Evolutionary conservation across 257 asterid species (phyloP).

Genomic region (Perilla frutescens): DNA sequence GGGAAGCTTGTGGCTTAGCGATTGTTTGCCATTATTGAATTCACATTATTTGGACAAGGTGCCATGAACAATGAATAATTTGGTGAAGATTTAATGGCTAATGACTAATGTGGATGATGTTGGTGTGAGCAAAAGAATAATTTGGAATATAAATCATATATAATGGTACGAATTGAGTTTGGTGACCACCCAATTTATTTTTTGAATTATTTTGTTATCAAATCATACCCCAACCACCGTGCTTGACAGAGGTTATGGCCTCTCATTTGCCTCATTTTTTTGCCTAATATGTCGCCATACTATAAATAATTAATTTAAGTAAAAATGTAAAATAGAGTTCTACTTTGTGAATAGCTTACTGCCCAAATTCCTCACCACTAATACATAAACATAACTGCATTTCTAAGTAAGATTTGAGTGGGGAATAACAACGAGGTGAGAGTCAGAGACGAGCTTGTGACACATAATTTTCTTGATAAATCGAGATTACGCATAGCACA

Average conservation of each 20-base stretch:
- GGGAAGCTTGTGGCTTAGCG: slow-evolving; percentile 30
- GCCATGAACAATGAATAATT: background rate
- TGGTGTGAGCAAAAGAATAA: slow-evolving; percentile 28
- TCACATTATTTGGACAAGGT: slow-evolving; percentile 38
- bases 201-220: background rate
- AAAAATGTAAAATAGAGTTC: too few relatives aligned
- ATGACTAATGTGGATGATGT: background rate
- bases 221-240: slow-evolving; percentile 60
- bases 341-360: too few relatives aligned
- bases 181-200: slow-evolving; percentile 58
- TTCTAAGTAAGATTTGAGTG: too few relatives aligned
- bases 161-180: slow-evolving; percentile 42
- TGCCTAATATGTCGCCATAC: background rate
- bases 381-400: too few relatives aligned
- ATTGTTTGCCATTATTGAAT: slow-evolving; percentile 35
- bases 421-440: too few relatives aligned
- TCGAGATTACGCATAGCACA: too few relatives aligned
- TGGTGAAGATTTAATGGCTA: slow-evolving; percentile 10
- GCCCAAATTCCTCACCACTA: background rate
- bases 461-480: too few relatives aligned
- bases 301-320: background rate
- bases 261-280: slow-evolving; percentile 30
- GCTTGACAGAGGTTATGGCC: slow-evolving; percentile 50
- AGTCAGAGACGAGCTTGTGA: too few relatives aligned
- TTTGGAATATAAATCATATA: slow-evolving; percentile 3